These are phyloP conservation scores for Microbotryum intermedium DNA, from an alignment of 1,284 basidiomycete species.

Conservation along the genomic window DNA sequence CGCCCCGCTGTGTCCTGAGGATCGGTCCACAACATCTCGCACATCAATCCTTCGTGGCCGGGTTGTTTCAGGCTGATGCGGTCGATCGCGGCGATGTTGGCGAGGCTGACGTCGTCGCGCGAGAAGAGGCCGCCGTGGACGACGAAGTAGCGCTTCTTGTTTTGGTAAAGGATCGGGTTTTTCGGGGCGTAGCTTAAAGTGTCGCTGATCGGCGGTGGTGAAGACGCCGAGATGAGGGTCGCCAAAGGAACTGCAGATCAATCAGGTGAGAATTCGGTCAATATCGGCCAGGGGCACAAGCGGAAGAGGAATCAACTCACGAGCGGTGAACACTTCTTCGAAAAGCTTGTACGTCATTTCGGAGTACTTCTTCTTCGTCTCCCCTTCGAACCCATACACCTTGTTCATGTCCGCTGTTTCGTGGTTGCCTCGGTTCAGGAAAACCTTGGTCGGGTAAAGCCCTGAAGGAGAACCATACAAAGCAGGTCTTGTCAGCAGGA, in stretches of 20 bases:
- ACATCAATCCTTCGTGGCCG: slow-evolving; percentile 88
- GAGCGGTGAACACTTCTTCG: slow-evolving; percentile 77
- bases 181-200: slow-evolving; percentile 38
- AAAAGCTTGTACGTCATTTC: slow-evolving; percentile 79
- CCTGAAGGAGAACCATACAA: slow-evolving; percentile 44
- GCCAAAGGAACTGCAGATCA: slow-evolving; percentile 66
- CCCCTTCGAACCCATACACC: slow-evolving; percentile 76
- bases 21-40: slow-evolving; percentile 75
- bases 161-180: slow-evolving; percentile 63
- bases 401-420: slow-evolving; percentile 81
- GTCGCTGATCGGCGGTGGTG: slow-evolving; percentile 47
- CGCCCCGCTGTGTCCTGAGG: slow-evolving; percentile 84
- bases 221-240: slow-evolving; percentile 68
- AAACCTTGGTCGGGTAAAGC: slow-evolving; percentile 79
- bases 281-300: neutral
- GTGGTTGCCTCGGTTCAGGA: slow-evolving; percentile 91
- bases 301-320: slow-evolving; percentile 46
- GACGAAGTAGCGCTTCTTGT: slow-evolving; percentile 83
- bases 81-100: slow-evolving; percentile 80
- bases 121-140: slow-evolving; percentile 95
- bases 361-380: slow-evolving; percentile 89
- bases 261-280: neutral
- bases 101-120: slow-evolving; percentile 83
- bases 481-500: neutral
- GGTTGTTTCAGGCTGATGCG: slow-evolving; percentile 76